Percentiles rank a stretch among this genome's conserved stretches.
Evolutionary conservation across 2,329 filamentous ascomycete species (phyloP).

Genomic region (Sclerotinia nivalis): DNA sequence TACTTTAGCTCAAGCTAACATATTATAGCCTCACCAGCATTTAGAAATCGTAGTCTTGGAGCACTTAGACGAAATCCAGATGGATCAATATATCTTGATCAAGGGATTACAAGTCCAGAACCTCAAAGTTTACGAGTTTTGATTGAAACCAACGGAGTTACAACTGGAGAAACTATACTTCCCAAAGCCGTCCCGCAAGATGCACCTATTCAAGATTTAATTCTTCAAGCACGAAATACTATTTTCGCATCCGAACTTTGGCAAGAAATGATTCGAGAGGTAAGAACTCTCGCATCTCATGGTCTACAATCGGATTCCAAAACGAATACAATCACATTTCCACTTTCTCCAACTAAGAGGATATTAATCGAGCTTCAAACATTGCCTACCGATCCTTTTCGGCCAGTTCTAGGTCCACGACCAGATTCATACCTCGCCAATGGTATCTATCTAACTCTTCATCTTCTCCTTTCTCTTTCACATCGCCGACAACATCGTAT

Average conservation of each 20-base stretch:
- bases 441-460: constrained; percentile 64
- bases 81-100: constrained; percentile 74
- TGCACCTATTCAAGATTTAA: constrained; percentile 63
- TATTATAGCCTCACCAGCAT: constrained; percentile 53
- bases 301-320: constrained; percentile 60
- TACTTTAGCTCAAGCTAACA: constrained; percentile 36
- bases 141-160: constrained; percentile 56
- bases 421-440: constrained; percentile 60
- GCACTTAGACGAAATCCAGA: constrained; percentile 73
- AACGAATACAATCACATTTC: constrained; percentile 57
- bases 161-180: constrained; percentile 58
- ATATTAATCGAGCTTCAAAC: constrained; percentile 69
- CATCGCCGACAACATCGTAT: constrained; percentile 74
- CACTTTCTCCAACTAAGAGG: constrained; percentile 53
- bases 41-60: constrained; percentile 73
- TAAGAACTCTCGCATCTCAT: constrained; percentile 69
- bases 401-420: constrained; percentile 37
- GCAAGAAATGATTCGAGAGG: constrained; percentile 84
- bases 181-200: constrained; percentile 58
- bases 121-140: constrained; percentile 67
- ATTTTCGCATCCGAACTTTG: constrained; percentile 85
- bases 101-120: constrained; percentile 49
- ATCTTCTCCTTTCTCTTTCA: constrained; percentile 74
- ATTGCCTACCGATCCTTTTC: constrained; percentile 49
- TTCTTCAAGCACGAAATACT: constrained; percentile 75